These are phyloP conservation scores for Phytophthora kernoviae DNA, from an alignment of 352 stramenopile species.

Conservation along the genomic window DNA sequence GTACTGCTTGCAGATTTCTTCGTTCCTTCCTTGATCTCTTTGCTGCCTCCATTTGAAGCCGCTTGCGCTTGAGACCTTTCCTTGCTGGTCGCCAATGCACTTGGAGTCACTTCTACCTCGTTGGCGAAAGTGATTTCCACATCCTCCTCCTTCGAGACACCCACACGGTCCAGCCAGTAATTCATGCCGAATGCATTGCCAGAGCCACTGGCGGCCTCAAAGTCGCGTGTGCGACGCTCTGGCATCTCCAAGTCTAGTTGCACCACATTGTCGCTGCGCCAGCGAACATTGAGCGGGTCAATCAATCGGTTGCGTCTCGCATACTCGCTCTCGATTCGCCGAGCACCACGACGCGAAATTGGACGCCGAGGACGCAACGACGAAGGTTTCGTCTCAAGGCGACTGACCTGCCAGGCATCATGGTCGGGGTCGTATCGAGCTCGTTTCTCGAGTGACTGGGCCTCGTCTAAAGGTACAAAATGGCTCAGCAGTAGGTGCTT, in stretches of 20 bases:
- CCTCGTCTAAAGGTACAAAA: conserved; percentile 85
- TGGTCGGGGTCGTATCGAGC: conserved; percentile 89
- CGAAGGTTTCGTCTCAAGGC: conserved; percentile 65
- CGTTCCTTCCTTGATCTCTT: conserved; percentile 27
- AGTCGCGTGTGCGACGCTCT: conserved; percentile 79
- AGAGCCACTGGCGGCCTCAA: conserved; percentile 59
- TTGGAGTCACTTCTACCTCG: conserved; percentile 43
- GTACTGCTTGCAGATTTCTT: conserved; percentile 22
- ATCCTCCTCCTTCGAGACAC: conserved; percentile 44
- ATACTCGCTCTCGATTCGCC: conserved; percentile 93
- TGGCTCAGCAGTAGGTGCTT: conserved; percentile 92
- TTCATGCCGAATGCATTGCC: conserved; percentile 58
- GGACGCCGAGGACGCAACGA: conserved; percentile 57
- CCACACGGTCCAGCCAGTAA: conserved; percentile 65
- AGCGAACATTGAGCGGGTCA: conserved; percentile 88
- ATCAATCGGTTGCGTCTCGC: conserved; percentile 79
- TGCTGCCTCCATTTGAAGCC: conserved; percentile 25
- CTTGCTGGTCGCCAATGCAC: conserved; percentile 24
- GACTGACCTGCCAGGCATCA: conserved; percentile 90
- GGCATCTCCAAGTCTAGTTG: conserved; percentile 91
- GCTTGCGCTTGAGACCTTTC: conserved; percentile 35
- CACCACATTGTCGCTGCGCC: conserved; percentile 91
- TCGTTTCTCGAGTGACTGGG: conserved; percentile 77
- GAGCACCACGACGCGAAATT: conserved; percentile 62
- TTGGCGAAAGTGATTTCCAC: conserved; percentile 70